These are phyloP conservation scores for Camptophora hylomeconis DNA, from an alignment of 2,329 filamentous ascomycete genomes.

Conservation along the genomic window DNA sequence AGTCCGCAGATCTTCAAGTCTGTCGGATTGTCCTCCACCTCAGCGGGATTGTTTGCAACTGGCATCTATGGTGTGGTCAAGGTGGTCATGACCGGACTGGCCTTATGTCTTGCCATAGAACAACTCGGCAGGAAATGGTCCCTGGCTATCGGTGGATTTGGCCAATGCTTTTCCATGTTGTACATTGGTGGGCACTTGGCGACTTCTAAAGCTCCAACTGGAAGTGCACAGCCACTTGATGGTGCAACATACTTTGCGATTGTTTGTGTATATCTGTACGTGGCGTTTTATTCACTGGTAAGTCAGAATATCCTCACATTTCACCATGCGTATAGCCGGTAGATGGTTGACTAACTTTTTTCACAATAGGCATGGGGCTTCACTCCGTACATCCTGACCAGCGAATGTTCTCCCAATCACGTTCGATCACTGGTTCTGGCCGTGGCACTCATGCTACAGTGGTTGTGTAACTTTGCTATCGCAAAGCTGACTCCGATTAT, in stretches of 20 bases:
- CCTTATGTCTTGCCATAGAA: conserved; percentile 25
- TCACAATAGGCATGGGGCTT: too few relatives aligned
- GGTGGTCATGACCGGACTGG: conserved; percentile 34
- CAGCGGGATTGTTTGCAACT: conserved; percentile 56
- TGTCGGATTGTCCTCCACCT: conserved; percentile 45
- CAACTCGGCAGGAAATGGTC: conserved; percentile 38
- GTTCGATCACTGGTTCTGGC: too few relatives aligned
- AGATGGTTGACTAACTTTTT: too few relatives aligned
- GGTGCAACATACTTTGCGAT: conserved; percentile 61
- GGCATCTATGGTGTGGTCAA: conserved; percentile 64
- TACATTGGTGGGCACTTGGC: conserved; percentile 60
- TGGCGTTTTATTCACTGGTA: too few relatives aligned
- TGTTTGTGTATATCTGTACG: conserved; percentile 62
- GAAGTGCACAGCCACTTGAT: conserved; percentile 44
- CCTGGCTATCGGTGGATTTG: conserved; percentile 52
- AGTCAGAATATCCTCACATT: too few relatives aligned
- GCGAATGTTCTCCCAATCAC: too few relatives aligned
- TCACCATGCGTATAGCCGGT: too few relatives aligned
- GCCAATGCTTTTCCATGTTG: conserved; percentile 50
- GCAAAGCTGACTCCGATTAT: conserved; percentile 4
- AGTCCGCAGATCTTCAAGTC: conserved; percentile 56
- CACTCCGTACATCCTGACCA: too few relatives aligned
- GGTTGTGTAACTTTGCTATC: conserved; percentile 5
- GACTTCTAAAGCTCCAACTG: conserved; percentile 42
- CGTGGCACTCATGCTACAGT: too few relatives aligned